phyloP scores from a whole-genome alignment of 306 rosid genomes.

The Fragaria ananassa region DNA sequence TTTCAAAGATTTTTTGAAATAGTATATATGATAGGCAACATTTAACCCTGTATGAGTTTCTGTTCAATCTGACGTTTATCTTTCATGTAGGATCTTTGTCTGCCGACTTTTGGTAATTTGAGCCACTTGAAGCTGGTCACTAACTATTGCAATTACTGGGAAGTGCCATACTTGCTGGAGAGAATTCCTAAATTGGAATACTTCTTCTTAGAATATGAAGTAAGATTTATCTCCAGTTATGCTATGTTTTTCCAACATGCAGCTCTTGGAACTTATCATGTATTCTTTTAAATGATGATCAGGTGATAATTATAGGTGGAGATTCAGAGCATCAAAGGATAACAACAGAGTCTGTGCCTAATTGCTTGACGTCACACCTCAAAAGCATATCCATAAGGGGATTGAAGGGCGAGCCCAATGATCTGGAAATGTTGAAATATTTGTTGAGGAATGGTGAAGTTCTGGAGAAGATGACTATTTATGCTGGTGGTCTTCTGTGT shows the following conservation, averaged over 20 bases:
- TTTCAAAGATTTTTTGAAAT: background rate
- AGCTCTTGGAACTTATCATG: background rate
- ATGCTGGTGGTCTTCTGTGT: background rate
- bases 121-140: slow-evolving; percentile 8
- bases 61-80: background rate
- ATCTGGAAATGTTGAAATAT: slow-evolving; percentile 1
- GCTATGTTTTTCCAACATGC: background rate
- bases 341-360: background rate
- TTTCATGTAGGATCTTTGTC: slow-evolving; percentile 1
- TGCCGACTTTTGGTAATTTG: background rate
- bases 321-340: background rate
- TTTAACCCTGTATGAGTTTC: background rate
- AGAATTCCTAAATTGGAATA: background rate
- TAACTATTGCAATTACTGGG: background rate
- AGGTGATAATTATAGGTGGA: background rate
- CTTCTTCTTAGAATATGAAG: background rate
- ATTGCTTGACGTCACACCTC: background rate
- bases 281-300: background rate
- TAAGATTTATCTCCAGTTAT: background rate
- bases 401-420: background rate
- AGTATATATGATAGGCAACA: background rate
- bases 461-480: slow-evolving; percentile 1
- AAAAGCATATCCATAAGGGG: background rate
- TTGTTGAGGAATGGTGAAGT: background rate
- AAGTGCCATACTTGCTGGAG: background rate